These are phyloP conservation scores for Naematelia encephala DNA, from an alignment of 768 basidiomycete species.

Conservation along the genomic window DNA sequence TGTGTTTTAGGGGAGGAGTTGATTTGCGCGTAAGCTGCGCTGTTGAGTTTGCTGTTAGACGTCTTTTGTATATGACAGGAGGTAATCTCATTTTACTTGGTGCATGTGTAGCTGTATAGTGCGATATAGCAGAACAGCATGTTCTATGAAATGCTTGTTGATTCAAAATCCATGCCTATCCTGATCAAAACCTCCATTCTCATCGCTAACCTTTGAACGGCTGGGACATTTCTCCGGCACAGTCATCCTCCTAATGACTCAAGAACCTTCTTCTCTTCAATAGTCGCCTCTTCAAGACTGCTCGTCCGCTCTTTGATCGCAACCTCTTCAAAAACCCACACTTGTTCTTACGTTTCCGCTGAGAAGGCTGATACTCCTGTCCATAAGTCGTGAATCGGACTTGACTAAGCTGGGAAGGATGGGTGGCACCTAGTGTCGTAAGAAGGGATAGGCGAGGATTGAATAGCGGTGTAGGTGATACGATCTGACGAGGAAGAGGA, in stretches of 20 bases:
- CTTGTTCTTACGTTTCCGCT: constrained; percentile 85
- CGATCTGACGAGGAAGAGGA: not conserved
- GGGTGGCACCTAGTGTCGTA: constrained; percentile 3
- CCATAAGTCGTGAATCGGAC: constrained; percentile 69
- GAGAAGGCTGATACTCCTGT: constrained; percentile 94
- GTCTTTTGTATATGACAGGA: no score
- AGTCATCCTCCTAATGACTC: constrained; percentile 71
- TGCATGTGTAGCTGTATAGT: no score
- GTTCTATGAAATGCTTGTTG: no score
- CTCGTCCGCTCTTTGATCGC: constrained; percentile 60
- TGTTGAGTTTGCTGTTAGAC: no score
- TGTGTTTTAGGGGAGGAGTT: no score
- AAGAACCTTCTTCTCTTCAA: constrained; percentile 75
- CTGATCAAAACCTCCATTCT: no score
- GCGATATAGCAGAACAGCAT: no score
- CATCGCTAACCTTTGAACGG: no score
- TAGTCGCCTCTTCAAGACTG: constrained; percentile 66
- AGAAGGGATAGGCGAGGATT: constrained; percentile 2
- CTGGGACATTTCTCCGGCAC: no score
- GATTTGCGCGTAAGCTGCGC: no score
- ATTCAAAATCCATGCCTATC: no score
- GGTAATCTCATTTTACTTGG: no score
- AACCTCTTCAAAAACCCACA: constrained; percentile 73
- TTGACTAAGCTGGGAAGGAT: constrained; percentile 45
- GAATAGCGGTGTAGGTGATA: not conserved